These are phyloP conservation scores for Torulaspora gathmanii DNA, from an alignment of 805 yeast species.

Conservation along the genomic window DNA sequence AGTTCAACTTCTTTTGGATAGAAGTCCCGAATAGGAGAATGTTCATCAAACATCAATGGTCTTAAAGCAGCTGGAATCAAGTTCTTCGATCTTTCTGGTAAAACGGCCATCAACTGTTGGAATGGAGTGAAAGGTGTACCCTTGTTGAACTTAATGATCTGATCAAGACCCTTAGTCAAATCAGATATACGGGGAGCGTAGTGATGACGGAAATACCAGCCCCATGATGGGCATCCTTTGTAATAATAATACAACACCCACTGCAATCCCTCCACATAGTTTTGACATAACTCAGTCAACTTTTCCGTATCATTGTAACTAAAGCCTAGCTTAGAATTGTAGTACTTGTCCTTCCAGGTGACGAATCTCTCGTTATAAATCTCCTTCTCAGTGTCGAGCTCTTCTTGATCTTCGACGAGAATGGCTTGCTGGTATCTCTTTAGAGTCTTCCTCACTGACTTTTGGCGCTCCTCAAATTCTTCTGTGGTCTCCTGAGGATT, in stretches of 20 bases:
- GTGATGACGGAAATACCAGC: slow-evolving; percentile 87
- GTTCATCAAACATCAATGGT: slow-evolving; percentile 76
- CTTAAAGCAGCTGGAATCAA: slow-evolving; percentile 77
- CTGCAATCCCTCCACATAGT: slow-evolving; percentile 90
- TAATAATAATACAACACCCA: slow-evolving; percentile 95
- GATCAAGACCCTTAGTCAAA: slow-evolving; percentile 64
- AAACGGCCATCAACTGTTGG: slow-evolving; percentile 94
- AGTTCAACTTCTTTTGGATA: slow-evolving; percentile 84
- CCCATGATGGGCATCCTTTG: slow-evolving; percentile 90
- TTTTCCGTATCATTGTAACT: slow-evolving; percentile 55
- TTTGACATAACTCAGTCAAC: slow-evolving; percentile 61
- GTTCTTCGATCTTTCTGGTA: slow-evolving; percentile 83
- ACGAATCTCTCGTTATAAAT: slow-evolving; percentile 70
- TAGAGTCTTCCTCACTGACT: slow-evolving; percentile 48
- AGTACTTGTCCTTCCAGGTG: slow-evolving; percentile 82
- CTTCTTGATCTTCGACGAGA: slow-evolving; percentile 53
- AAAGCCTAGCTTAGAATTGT: slow-evolving; percentile 72
- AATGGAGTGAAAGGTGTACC: slow-evolving; percentile 87
- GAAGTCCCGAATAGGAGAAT: slow-evolving; percentile 83
- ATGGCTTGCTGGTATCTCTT: slow-evolving; percentile 62
- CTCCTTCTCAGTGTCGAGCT: slow-evolving; percentile 46
- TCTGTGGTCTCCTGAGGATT: slow-evolving; percentile 64
- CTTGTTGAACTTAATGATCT: slow-evolving; percentile 54
- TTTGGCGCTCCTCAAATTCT: slow-evolving; percentile 51
- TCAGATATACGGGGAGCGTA: slow-evolving; percentile 95